A percentile compares a stretch with the other conserved stretches of the same genome.
Evolutionary conservation across 306 rosid species (phyloP).

Genomic region (Dryas octopetala): DNA sequence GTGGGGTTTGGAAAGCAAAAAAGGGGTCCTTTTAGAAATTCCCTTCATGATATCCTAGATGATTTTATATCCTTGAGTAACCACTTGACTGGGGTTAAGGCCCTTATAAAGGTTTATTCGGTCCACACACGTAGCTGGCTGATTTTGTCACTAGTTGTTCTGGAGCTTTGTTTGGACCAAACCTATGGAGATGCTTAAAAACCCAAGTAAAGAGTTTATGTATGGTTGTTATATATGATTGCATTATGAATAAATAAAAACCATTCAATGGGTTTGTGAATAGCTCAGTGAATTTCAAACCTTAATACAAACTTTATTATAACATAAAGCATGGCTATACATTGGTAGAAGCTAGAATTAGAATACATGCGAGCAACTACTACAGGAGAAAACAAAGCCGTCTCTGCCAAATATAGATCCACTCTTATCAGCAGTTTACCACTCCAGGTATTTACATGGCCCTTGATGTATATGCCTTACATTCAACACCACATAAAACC

Average conservation of each 20-base stretch:
- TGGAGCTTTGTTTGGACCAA: too few species aligned
- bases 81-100: too few species aligned
- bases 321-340: conserved; percentile 25
- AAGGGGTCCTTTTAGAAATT: too few species aligned
- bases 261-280: too few species aligned
- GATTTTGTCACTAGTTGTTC: too few species aligned
- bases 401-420: not conserved
- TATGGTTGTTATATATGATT: not conserved
- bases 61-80: too few species aligned
- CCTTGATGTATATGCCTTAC: not conserved
- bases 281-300: conserved; percentile 14
- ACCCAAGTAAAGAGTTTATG: not conserved
- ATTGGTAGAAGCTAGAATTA: conserved; percentile 13
- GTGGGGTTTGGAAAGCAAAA: too few species aligned
- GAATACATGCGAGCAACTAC: not conserved
- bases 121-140: too few species aligned
- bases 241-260: not conserved
- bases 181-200: too few species aligned
- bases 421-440: conserved; percentile 4
- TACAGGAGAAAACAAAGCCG: not conserved
- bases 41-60: too few species aligned
- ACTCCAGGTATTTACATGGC: conserved; percentile 16
- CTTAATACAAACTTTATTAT: conserved; percentile 17
- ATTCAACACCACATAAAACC: not conserved
- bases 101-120: too few species aligned